Conservation (phyloP, 106 monocot genomes). For the Vanilla planifolia region DNA sequence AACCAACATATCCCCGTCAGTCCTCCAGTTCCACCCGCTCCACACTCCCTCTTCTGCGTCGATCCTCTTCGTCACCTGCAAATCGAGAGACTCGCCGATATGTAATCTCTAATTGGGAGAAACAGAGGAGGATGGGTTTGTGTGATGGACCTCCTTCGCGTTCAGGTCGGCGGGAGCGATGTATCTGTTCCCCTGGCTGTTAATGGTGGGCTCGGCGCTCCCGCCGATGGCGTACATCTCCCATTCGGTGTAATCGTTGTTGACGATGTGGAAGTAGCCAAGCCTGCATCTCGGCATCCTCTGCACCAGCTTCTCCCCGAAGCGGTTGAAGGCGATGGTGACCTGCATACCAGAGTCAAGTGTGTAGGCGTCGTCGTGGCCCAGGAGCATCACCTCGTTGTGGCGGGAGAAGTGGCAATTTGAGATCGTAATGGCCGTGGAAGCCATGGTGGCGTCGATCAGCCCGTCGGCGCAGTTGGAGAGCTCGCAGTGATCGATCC, state of each 20-base stretch:
- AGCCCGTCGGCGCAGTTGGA: conserved; percentile 66
- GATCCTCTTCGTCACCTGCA: conserved; percentile 67
- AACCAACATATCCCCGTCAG: conserved; percentile 80
- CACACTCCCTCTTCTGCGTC: conserved; percentile 47
- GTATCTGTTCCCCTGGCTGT: conserved; percentile 77
- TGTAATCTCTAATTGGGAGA: no score
- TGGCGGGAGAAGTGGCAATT: conserved; percentile 60
- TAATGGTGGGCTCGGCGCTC: conserved; percentile 62
- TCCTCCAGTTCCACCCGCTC: conserved; percentile 86
- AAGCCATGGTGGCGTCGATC: conserved; percentile 65
- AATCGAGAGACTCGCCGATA: no score
- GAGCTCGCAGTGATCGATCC: conserved; percentile 71
- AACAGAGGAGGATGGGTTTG: no score
- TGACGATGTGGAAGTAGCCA: conserved; percentile 67
- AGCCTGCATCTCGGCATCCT: conserved; percentile 63
- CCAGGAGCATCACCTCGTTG: conserved; percentile 70
- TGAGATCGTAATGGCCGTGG: conserved; percentile 65
- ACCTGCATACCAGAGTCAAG: conserved; percentile 54
- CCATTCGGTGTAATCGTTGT: conserved; percentile 70
- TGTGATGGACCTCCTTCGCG: conserved; percentile 40
- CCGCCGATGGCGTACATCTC: conserved; percentile 86
- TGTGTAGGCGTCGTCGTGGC: conserved; percentile 45
- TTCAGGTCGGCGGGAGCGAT: conserved; percentile 42
- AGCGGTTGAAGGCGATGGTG: conserved; percentile 69
- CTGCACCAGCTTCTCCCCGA: conserved; percentile 54